Evolutionary conservation across 371 early-diverging fungal species (phyloP), one percentile per base, ranked within the genome.

Genomic region (Actinomortierella wolfii): DNA sequence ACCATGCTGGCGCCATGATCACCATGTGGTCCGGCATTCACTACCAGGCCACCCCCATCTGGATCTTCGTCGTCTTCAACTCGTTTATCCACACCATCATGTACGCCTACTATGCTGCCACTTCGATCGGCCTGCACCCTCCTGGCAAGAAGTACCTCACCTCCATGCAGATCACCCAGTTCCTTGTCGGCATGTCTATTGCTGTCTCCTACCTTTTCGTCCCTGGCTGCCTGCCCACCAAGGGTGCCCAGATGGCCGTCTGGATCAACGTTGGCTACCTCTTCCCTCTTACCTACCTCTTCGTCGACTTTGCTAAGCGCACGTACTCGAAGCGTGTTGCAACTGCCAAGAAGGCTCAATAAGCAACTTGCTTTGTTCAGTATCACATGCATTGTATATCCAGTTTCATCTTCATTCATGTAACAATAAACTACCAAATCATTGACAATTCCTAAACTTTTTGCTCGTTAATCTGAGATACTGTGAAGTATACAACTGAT

Each of bases 61-160:
- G 92, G 84, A 88, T 93, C 66, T 94, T 94, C 71, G 93, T 94
- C 44, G 78, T 92, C 45, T 87, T 91, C 78, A 95, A 94, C 81
- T 93, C 93, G 8, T 89, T 93, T 63, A 91, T 95, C 54, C 96
- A 95, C 77, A 87, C 94, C 57, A 76, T 94, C 81, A 95, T 95
- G 95, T 95, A 95, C 78, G 76, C 79, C 51, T 95, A 94, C 81
- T 95, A 94, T 56, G 87, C 91, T 25, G 77, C 87, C 54, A 92
- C 93, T 15, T 87, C 86, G 23, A 61, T 91, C 23, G 93, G 93
- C 23, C 67, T 91, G 42, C 85, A 83, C 60, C 93, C 92, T 28
- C 93, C 92, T 9, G 89, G 90, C 57, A 94, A 95, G 79, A 86
- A 88, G 65, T 87, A 90, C 69, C 78, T 95, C 61, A 94, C 94